Base-by-base conservation (phyloP, 1,284 basidiomycete genomes). In the Termitomyces sp. region DNA sequence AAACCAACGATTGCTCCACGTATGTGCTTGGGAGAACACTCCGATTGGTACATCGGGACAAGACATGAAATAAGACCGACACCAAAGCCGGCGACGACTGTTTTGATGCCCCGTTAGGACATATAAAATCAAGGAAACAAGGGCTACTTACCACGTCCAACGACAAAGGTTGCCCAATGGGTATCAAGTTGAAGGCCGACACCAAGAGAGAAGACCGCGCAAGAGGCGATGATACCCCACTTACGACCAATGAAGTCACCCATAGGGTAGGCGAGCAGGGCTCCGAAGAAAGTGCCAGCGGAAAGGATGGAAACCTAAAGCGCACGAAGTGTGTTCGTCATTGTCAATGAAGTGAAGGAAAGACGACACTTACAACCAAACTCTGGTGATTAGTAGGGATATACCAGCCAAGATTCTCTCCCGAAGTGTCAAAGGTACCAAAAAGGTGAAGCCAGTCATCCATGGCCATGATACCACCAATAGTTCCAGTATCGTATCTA, bases 1-100 rank as follows among this genome's bases (percentile, higher is more conserved):
- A 80, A 78, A 38, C 82, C 76, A 50, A 90, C 86, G 64, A 91
- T 77, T 55, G 81, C 78, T 62, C 88, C 88, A 72, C 88, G 80
- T 58, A 85, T 75, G 65, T 73, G 77, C 61, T 83, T 79, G 31
- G 84, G 83, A 4, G 78, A 69, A 52, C 72, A 77, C 73, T 68
- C 67, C 1, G 67, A 68, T 57, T 87, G 84, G 72, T 87, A 89
- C 78, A 88, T 83, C 57, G 82, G 82, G 46, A 83, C 73, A 50
- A 85, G 69, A 62, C 75, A 77, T 26, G 79, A 81, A 53, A 81
- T 72, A 60, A 79, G 71, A 60, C 86, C 84, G 18, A 68, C 66
- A 51, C 66, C 66, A n/a, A 68, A 57, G 39, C 66, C 66, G 46
- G 66, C 64, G 44, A 68, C 63, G 19, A 68, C 66, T 63, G 26